Conservation (phyloP, 495 filamentous ascomycete genomes). For the Usnea hakonensis region DNA sequence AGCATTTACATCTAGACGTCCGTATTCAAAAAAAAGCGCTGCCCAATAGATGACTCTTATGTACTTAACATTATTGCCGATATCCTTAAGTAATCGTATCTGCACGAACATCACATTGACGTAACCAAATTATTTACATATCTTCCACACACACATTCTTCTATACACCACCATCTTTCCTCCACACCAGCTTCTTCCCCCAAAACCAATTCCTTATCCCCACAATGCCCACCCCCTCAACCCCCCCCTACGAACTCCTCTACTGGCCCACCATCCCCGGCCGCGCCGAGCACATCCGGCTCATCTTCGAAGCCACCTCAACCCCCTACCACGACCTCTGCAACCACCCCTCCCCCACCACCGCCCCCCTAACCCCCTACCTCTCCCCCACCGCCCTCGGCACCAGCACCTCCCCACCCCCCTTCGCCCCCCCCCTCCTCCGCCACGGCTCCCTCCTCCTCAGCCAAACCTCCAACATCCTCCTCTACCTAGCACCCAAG, state of each 20-base stretch:
- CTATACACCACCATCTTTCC: too few species aligned
- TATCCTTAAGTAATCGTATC: too few species aligned
- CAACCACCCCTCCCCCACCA: conserved; percentile 32
- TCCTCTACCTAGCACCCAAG: conserved; percentile 50
- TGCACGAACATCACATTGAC: too few species aligned
- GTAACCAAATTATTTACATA: too few species aligned
- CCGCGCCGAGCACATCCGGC: conserved; percentile 57
- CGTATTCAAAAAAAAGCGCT: too few species aligned
- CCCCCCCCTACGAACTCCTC: conserved; percentile 42
- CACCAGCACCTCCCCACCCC: conserved; percentile 45
- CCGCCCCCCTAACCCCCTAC: conserved; percentile 49
- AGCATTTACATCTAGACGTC: too few species aligned
- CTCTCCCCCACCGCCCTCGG: conserved; percentile 31
- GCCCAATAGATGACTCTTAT: too few species aligned
- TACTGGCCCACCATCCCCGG: conserved; percentile 61
- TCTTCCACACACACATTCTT: too few species aligned
- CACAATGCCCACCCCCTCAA: conserved; percentile 9
- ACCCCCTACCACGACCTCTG: conserved; percentile 54
- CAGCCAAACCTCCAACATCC: conserved; percentile 57
- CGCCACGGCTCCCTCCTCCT: conserved; percentile 50
- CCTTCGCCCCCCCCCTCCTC: conserved; percentile 54
- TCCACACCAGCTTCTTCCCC: too few species aligned
- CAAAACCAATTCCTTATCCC: too few species aligned
- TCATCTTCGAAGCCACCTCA: conserved; percentile 53
- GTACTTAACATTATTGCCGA: too few species aligned